Conservation (phyloP, 345 rosid genomes). For the Erysimum cheiranthoides region DNA sequence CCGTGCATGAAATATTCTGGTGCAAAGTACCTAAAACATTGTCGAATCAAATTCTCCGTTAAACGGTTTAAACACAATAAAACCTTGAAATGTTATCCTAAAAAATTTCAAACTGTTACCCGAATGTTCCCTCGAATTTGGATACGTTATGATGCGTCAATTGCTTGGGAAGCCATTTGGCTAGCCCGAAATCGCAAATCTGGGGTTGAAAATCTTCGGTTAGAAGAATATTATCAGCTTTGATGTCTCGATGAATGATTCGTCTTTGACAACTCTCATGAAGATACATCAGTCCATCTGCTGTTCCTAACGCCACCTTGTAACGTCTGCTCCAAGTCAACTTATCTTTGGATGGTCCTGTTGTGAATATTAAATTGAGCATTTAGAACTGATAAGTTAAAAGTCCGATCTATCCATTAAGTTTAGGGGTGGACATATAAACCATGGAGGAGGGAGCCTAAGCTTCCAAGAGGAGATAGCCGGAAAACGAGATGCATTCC, state of each 20-base stretch:
- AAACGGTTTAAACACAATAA: neutral
- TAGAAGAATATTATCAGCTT: slow-evolving; percentile 91
- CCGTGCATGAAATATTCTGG: slow-evolving; percentile 97
- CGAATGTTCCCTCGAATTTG: slow-evolving; percentile 95
- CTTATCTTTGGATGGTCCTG: slow-evolving; percentile 59
- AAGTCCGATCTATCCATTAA: neutral
- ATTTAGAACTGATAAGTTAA: neutral
- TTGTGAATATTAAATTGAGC: slow-evolving; percentile 9
- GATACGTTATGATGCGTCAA: slow-evolving; percentile 86
- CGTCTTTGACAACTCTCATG: slow-evolving; percentile 81
- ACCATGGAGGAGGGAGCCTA: slow-evolving; percentile 86
- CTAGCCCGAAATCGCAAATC: slow-evolving; percentile 95
- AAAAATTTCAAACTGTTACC: slow-evolving; percentile 50
- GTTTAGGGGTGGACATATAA: slow-evolving; percentile 21
- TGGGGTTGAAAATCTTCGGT: slow-evolving; percentile 88
- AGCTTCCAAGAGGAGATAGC: slow-evolving; percentile 78
- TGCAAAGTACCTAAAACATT: slow-evolving; percentile 72
- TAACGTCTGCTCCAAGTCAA: slow-evolving; percentile 84
- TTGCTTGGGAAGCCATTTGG: slow-evolving; percentile 92
- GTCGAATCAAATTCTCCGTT: slow-evolving; percentile 6
- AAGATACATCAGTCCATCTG: slow-evolving; percentile 86
- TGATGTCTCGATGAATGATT: slow-evolving; percentile 96
- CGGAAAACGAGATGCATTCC: slow-evolving; percentile 86
- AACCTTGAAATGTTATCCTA: neutral
- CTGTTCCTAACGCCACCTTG: slow-evolving; percentile 81